Evolutionary conservation across 192 early-diverging fungal genomes (phyloP).

Genomic region (Podila epigama): DNA sequence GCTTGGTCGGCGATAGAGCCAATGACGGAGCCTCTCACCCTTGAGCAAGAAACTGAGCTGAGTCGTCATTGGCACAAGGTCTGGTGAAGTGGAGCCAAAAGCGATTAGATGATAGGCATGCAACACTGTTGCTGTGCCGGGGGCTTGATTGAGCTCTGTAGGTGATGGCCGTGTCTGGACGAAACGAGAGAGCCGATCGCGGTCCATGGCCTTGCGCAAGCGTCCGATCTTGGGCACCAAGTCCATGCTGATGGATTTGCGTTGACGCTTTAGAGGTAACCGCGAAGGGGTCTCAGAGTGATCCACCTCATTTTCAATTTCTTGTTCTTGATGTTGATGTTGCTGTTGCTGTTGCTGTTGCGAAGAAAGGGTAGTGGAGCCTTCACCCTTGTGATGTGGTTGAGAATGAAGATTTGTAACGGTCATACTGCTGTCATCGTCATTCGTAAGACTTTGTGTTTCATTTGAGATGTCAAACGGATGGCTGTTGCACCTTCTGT

Average conservation of each 20-base stretch:
- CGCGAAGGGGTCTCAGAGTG: not conserved
- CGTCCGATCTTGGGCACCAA: slow-evolving; percentile 28
- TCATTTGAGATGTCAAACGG: no score
- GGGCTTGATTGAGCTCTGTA: slow-evolving; percentile 20
- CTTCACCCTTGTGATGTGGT: no score
- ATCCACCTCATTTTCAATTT: no score
- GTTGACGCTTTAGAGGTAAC: not conserved
- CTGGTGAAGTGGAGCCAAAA: slow-evolving; percentile 8
- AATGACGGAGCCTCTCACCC: slow-evolving; percentile 23
- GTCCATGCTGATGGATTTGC: slow-evolving; percentile 24
- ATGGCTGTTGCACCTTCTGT: no score
- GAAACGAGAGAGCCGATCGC: slow-evolving; percentile 24
- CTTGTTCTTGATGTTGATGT: not conserved
- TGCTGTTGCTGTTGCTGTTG: not conserved
- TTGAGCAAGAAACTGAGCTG: slow-evolving; percentile 27
- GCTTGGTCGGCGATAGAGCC: slow-evolving; percentile 22
- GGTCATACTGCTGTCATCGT: no score
- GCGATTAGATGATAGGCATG: slow-evolving; percentile 25
- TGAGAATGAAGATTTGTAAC: no score
- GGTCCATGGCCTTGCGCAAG: slow-evolving; percentile 21
- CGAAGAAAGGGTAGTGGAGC: no score
- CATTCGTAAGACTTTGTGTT: no score
- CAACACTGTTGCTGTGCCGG: slow-evolving; percentile 15
- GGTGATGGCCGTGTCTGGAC: slow-evolving; percentile 33
- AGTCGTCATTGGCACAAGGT: slow-evolving; percentile 14